Base-by-base conservation (phyloP, 768 basidiomycete species). In the Sporobolomyces roseus region DNA sequence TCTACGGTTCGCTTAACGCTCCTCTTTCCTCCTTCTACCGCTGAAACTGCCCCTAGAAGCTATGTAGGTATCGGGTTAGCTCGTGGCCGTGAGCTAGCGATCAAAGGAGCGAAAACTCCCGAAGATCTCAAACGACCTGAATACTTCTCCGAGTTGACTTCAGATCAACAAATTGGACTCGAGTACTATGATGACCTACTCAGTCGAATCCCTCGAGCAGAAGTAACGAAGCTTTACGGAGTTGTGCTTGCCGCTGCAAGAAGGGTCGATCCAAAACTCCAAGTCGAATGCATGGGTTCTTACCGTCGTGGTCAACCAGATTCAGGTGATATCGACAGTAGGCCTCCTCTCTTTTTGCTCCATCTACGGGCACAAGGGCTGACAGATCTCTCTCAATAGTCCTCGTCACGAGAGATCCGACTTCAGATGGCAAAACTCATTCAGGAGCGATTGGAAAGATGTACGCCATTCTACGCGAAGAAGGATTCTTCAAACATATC, bases 221-320 rank as follows among this genome's bases (percentile, higher is more conserved):
- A 80, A 56, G 76, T 78, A 25, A 71, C 68, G 16, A 33, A 60
- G 38, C 68, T 80, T 12, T 78, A 70, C 65, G n/a, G n/a, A n/a
- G n/a, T n/a, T n/a, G n/a, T n/a, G n/a, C n/a, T n/a, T n/a, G n/a
- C n/a, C n/a, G n/a, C n/a, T n/a, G n/a, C n/a, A n/a, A n/a, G n/a
- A n/a, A n/a, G n/a, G 8, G 68, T 80, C 32, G 79, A 78, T 43
- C 69, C 75, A 3, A 73, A 75, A 35, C 27, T 79, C 27, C 61
- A 72, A 62, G 68, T 79, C 29, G 75, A 78, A 36, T 77, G 78
- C 53, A 79, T 80, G 79, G 80, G 80, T 0, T 75, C 72, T 4
- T 80, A 79, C 55, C 67, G 79, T 6, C 73, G 80, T 12, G 77
- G 78, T 12, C 66, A 69, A 36, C 65, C 74, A 5, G 64, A 68